Conservation (phyloP, 2,329 filamentous ascomycete genomes). For the Botrytis galanthina region DNA sequence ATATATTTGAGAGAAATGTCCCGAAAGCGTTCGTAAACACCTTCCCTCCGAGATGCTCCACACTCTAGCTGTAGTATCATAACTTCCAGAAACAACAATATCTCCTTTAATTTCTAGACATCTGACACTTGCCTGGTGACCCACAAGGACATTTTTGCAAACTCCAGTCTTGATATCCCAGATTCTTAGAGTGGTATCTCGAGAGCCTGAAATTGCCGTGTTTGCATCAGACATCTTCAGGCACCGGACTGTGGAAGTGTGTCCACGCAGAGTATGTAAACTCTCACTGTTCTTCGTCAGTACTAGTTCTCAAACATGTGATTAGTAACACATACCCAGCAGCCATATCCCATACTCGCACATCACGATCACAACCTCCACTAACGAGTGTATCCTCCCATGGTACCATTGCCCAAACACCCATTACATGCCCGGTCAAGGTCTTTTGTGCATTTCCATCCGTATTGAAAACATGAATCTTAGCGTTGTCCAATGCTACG, state of each 20-base stretch:
- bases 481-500: constrained; percentile 94
- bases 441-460: constrained; percentile 85
- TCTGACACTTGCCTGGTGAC: constrained; percentile 91
- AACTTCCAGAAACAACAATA: constrained; percentile 95
- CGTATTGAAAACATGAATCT: constrained; percentile 96
- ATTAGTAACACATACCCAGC: constrained; percentile 66
- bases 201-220: constrained; percentile 92
- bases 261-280: constrained; percentile 81
- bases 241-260: constrained; percentile 94
- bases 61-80: constrained; percentile 93
- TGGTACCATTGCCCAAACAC: constrained; percentile 99
- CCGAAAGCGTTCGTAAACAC: constrained; percentile 83
- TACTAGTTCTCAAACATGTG: constrained; percentile 33
- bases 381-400: constrained; percentile 95
- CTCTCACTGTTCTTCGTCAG: constrained; percentile 54
- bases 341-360: constrained; percentile 93
- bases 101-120: constrained; percentile 96
- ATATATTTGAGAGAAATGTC: constrained; percentile 98
- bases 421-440: constrained; percentile 95
- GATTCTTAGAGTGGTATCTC: constrained; percentile 89
- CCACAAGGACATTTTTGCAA: constrained; percentile 87
- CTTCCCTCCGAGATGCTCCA: constrained; percentile 97
- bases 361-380: constrained; percentile 93
- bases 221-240: constrained; percentile 95
- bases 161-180: constrained; percentile 90